These are phyloP conservation scores for Fusarium falciforme DNA, from an alignment of 2,329 filamentous ascomycete species.

Conservation along the genomic window DNA sequence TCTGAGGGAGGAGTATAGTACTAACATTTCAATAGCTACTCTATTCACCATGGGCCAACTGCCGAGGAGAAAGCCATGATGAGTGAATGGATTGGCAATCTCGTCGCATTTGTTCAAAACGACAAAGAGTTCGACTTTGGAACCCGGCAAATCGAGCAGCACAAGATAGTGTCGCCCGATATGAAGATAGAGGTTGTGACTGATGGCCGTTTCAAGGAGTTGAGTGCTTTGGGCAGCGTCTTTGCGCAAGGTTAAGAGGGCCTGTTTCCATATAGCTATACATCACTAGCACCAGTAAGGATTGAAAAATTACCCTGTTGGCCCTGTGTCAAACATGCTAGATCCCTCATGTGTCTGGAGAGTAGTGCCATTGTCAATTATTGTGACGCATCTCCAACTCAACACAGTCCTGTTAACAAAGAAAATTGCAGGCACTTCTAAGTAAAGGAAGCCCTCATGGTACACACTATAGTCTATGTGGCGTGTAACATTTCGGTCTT, in stretches of 20 bases:
- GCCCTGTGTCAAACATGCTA: too few relatives aligned
- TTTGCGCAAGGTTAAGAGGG: background rate
- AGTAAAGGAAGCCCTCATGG: background rate
- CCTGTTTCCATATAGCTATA: too few relatives aligned
- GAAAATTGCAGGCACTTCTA: too few relatives aligned
- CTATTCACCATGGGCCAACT: slow-evolving; percentile 53
- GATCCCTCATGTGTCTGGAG: too few relatives aligned
- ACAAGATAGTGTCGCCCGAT: background rate
- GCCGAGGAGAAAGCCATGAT: slow-evolving; percentile 48
- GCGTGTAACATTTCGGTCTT: too few relatives aligned
- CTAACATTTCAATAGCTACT: slow-evolving; percentile 43
- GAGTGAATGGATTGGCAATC: slow-evolving; percentile 52
- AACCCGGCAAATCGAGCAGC: slow-evolving; percentile 29
- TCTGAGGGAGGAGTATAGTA: background rate
- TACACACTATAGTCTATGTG: too few relatives aligned
- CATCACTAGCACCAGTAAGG: too few relatives aligned
- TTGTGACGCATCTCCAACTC: too few relatives aligned
- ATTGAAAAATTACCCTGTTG: too few relatives aligned
- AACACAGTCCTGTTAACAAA: too few relatives aligned
- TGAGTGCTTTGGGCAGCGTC: background rate
- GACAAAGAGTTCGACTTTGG: slow-evolving; percentile 47
- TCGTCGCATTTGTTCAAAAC: slow-evolving; percentile 53
- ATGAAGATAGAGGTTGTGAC: background rate
- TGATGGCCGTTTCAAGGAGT: background rate
- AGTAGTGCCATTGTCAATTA: too few relatives aligned